Percentiles rank a stretch among this genome's conserved stretches.
These are phyloP conservation scores for Carallia brachiata DNA, from an alignment of 345 rosid species.

Conservation along the genomic window DNA sequence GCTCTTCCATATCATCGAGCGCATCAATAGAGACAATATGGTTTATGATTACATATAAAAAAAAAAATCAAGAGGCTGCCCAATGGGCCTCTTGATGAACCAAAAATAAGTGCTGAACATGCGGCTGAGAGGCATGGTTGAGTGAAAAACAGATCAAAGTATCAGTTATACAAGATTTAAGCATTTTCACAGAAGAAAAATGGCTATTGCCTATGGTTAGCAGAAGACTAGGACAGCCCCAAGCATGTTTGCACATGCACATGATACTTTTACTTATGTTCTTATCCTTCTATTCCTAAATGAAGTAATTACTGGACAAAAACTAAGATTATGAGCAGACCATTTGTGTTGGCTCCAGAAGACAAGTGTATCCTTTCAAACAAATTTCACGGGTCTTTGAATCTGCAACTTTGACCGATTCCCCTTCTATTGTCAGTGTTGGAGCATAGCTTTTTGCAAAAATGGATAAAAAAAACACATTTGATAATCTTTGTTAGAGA, in stretches of 20 bases:
- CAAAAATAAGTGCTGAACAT: no score
- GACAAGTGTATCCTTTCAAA: conserved; percentile 62
- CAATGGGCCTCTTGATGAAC: no score
- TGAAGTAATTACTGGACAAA: neutral
- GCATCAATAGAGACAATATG: no score
- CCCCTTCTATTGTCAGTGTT: conserved; percentile 57
- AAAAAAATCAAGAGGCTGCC: no score
- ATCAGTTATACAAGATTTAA: no score
- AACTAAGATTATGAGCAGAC: conserved; percentile 26
- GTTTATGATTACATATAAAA: no score
- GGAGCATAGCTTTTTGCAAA: conserved; percentile 49
- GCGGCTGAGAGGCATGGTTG: no score
- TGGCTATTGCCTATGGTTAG: no score
- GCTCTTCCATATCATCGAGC: no score
- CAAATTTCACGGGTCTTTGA: conserved; percentile 59
- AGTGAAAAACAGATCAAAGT: no score
- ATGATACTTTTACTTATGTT: no score
- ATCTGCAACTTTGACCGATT: conserved; percentile 57
- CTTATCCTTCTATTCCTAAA: neutral
- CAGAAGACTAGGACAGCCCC: neutral
- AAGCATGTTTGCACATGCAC: neutral
- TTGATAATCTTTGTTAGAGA: neutral
- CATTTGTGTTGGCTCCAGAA: conserved; percentile 53
- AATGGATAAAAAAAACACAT: neutral
- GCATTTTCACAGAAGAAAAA: no score